Conservation (phyloP, 1,139 yeast genomes). For the Casaregolazyma suthepensis region DNA sequence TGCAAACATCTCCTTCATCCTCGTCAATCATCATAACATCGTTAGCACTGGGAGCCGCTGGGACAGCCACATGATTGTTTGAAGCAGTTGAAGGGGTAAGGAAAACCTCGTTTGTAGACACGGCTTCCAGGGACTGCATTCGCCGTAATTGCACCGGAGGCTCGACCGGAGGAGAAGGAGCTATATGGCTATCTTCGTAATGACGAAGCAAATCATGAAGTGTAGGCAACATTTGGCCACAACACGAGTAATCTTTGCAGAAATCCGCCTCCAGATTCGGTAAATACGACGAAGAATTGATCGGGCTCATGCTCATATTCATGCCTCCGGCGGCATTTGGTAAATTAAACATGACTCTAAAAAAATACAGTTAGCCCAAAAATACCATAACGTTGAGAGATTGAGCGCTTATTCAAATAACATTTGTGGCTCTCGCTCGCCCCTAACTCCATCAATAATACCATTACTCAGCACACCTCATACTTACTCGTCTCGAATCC, state of each 20-base stretch:
- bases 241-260: constrained; percentile 93
- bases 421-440: neutral
- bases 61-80: neutral
- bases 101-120: constrained; percentile 85
- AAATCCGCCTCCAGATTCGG: constrained; percentile 93
- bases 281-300: constrained; percentile 63
- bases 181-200: constrained; percentile 93
- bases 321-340: constrained; percentile 20
- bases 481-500: constrained; percentile 88
- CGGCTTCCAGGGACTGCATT: constrained; percentile 50
- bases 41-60: neutral
- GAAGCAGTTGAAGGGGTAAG: constrained; percentile 34
- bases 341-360: constrained; percentile 23
- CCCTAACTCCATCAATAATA: neutral
- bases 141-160: constrained; percentile 38
- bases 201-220: constrained; percentile 89
- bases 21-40: constrained; percentile 29
- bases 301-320: constrained; percentile 43
- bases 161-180: constrained; percentile 52
- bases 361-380: neutral
- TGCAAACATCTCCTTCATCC: constrained; percentile 40
- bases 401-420: too few relatives aligned
- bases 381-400: neutral
- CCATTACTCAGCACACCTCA: constrained; percentile 15
- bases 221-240: constrained; percentile 88